These are phyloP conservation scores for Yamadazyma tumulicola DNA, from an alignment of 805 yeast genomes.

Conservation along the genomic window DNA sequence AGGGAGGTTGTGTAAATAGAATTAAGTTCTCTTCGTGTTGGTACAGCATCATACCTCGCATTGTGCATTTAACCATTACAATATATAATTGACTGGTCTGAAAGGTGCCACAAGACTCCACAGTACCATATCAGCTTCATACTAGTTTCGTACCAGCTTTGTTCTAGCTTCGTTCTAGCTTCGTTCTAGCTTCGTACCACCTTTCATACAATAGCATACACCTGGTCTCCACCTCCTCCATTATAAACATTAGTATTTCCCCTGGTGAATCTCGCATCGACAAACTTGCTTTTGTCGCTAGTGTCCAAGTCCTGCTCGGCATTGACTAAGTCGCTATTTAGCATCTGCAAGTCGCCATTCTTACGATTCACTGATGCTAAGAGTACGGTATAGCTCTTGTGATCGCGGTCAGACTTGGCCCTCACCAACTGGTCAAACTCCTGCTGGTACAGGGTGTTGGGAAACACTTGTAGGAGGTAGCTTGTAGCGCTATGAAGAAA, in stretches of 20 bases:
- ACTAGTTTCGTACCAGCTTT: too few species aligned
- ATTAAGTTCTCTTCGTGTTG: too few species aligned
- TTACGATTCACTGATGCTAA: conserved; percentile 37
- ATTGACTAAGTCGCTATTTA: conserved; percentile 20
- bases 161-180: neutral
- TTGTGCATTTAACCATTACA: too few species aligned
- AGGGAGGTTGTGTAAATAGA: neutral
- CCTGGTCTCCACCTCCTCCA: conserved; percentile 12
- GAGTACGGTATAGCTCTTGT: conserved; percentile 14
- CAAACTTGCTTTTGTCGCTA: neutral
- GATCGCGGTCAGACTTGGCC: too few species aligned
- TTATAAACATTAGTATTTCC: conserved; percentile 4
- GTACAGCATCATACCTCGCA: too few species aligned
- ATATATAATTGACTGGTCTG: too few species aligned
- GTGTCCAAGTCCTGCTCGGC: neutral
- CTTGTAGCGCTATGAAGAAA: conserved; percentile 19
- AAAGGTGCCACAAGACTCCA: too few species aligned
- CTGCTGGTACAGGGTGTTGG: neutral
- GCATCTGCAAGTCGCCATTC: conserved; percentile 31
- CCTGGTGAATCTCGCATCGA: conserved; percentile 2
- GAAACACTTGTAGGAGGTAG: conserved; percentile 5
- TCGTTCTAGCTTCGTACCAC: neutral
- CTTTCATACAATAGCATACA: neutral
- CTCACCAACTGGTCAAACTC: neutral
- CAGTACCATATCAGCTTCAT: too few species aligned